These are phyloP conservation scores for Colletotrichum sp. DNA, from an alignment of 2,329 filamentous ascomycete species.

Conservation along the genomic window DNA sequence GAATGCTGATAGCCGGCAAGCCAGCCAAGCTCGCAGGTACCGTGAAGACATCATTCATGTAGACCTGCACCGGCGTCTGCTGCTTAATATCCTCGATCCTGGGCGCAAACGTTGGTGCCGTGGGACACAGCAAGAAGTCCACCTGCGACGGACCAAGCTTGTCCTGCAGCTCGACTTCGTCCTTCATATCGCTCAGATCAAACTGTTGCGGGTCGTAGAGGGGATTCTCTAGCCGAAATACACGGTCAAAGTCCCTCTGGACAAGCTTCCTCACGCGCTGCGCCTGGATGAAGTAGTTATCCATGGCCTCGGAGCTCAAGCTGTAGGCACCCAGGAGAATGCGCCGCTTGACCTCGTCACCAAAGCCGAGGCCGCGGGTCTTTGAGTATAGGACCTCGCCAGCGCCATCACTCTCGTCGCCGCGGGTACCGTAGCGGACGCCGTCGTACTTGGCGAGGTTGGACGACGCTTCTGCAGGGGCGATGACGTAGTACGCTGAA, in stretches of 20 bases:
- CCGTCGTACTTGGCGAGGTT: conserved; percentile 98
- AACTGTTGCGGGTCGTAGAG: conserved; percentile 61
- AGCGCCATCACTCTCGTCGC: conserved; percentile 54
- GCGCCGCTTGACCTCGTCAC: conserved; percentile 82
- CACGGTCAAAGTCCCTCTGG: conserved; percentile 82
- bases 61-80: conserved; percentile 71
- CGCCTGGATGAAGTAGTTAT: conserved; percentile 96
- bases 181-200: conserved; percentile 65
- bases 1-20: conserved; percentile 85
- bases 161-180: conserved; percentile 53
- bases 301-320: conserved; percentile 86
- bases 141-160: conserved; percentile 69
- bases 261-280: conserved; percentile 87
- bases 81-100: conserved; percentile 60
- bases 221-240: conserved; percentile 75
- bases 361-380: conserved; percentile 78
- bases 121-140: conserved; percentile 88
- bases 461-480: conserved; percentile 92
- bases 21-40: conserved; percentile 94
- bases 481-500: conserved; percentile 93
- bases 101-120: conserved; percentile 79
- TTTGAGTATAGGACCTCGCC: conserved; percentile 75
- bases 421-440: conserved; percentile 81
- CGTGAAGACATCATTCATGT: conserved; percentile 94
- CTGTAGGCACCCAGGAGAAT: conserved; percentile 91